Percentiles rank a stretch among this genome's conserved stretches.
Conservation (phyloP, 2,329 filamentous ascomycete species). For the Fusarium domesticum region DNA sequence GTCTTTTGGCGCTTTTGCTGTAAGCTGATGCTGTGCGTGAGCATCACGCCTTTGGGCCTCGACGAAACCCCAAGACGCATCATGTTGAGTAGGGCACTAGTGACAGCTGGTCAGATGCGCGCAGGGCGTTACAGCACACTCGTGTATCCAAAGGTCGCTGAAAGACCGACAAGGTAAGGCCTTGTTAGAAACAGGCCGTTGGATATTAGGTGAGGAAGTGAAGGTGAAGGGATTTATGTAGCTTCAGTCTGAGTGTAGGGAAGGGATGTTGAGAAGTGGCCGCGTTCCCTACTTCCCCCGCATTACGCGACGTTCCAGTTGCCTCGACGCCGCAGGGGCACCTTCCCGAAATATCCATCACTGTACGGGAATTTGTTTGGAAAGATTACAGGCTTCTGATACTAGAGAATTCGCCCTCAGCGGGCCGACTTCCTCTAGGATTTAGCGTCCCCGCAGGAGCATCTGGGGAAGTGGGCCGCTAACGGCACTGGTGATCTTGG, state of each 20-base stretch:
- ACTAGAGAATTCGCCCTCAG: slow-evolving; percentile 10
- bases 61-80: slow-evolving; percentile 8
- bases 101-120: not conserved
- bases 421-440: slow-evolving; percentile 4
- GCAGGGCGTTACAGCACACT: not conserved
- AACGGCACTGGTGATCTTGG: slow-evolving; percentile 2
- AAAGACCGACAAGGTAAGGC: not conserved
- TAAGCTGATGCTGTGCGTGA: not conserved
- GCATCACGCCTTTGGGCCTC: slow-evolving; percentile 3
- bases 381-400: slow-evolving; percentile 11
- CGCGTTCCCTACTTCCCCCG: slow-evolving; percentile 14
- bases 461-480: slow-evolving; percentile 16
- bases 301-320: slow-evolving; percentile 14
- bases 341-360: not conserved
- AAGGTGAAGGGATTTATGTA: no score
- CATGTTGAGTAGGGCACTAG: slow-evolving; percentile 14
- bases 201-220: no score
- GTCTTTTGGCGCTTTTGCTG: slow-evolving; percentile 17
- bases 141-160: not conserved
- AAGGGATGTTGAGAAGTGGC: slow-evolving; percentile 1
- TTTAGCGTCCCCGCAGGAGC: slow-evolving; percentile 10
- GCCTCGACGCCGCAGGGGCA: slow-evolving; percentile 2
- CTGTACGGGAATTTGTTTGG: slow-evolving; percentile 2
- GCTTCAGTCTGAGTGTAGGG: no score
- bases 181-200: no score